Percentiles rank a stretch among this genome's conserved stretches.
phyloP scores from a whole-genome alignment of 371 early-diverging fungal genomes.

The Apophysomyces trapeziformis region DNA sequence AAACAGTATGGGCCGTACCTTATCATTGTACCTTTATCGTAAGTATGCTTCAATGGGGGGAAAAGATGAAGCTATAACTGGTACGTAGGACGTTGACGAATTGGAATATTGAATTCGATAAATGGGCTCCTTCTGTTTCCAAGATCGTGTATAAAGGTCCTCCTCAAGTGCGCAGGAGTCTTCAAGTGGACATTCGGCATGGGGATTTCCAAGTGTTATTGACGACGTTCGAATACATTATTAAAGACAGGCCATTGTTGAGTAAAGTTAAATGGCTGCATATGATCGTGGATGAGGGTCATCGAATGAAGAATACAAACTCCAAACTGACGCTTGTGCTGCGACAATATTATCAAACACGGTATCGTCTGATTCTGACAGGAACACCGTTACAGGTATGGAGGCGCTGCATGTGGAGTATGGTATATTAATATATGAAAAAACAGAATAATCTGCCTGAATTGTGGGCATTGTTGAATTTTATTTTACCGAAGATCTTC shows the following conservation, averaged over 20 bases:
- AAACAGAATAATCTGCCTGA: slow-evolving; percentile 97
- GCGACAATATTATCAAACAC: slow-evolving; percentile 80
- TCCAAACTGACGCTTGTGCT: slow-evolving; percentile 87
- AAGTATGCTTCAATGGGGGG: slow-evolving; percentile 33
- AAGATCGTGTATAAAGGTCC: slow-evolving; percentile 93
- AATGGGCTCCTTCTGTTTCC: slow-evolving; percentile 94
- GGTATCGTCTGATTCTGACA: slow-evolving; percentile 96
- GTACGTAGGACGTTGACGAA: slow-evolving; percentile 82
- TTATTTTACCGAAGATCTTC: slow-evolving; percentile 96
- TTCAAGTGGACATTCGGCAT: slow-evolving; percentile 76
- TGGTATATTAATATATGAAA: slow-evolving; percentile 1
- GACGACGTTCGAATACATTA: slow-evolving; percentile 98
- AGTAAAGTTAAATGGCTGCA: slow-evolving; percentile 93
- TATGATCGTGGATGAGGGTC: slow-evolving; percentile 98
- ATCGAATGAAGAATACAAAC: slow-evolving; percentile 97
- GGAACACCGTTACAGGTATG: slow-evolving; percentile 97
- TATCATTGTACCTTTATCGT: slow-evolving; percentile 93
- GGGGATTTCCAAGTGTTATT: slow-evolving; percentile 93
- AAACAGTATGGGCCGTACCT: slow-evolving; percentile 92
- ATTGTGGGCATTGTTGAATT: slow-evolving; percentile 98
- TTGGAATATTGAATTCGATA: slow-evolving; percentile 97
- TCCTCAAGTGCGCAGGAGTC: slow-evolving; percentile 72
- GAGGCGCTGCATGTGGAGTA: background rate
- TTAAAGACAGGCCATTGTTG: slow-evolving; percentile 87
- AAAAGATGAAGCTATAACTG: background rate